These are phyloP conservation scores for Rossbeevera mucosa DNA, from an alignment of 768 basidiomycete species.

Conservation along the genomic window DNA sequence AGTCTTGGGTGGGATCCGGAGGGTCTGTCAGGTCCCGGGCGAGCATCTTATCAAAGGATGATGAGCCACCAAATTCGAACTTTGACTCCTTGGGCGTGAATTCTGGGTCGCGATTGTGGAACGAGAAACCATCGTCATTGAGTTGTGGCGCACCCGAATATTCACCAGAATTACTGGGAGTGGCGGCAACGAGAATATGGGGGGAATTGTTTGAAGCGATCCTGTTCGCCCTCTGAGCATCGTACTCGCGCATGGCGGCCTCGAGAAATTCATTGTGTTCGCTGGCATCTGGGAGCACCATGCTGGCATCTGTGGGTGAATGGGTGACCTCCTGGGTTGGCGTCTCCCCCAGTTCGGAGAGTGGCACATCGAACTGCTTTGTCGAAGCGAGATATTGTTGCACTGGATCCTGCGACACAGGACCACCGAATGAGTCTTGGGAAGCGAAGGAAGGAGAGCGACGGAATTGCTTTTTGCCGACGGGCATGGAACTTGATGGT, in stretches of 20 bases:
- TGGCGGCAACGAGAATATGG: conserved; percentile 46
- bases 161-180: conserved; percentile 43
- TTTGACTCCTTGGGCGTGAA: conserved; percentile 23
- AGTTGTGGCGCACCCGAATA: conserved; percentile 16
- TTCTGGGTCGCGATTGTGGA: conserved; percentile 9
- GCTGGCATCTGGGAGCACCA: conserved; percentile 48
- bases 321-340: conserved; percentile 25
- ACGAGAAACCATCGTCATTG: conserved; percentile 8
- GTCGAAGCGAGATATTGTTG: conserved; percentile 41
- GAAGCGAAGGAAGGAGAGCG: conserved; percentile 41
- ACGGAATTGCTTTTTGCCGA: conserved; percentile 17
- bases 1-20: conserved; percentile 22
- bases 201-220: conserved; percentile 7
- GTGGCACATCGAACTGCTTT: conserved; percentile 52
- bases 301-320: conserved; percentile 39
- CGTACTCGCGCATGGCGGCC: conserved; percentile 24
- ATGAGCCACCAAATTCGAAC: conserved; percentile 38
- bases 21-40: conserved; percentile 29
- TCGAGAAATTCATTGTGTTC: conserved; percentile 26
- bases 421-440: conserved; percentile 61
- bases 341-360: conserved; percentile 48
- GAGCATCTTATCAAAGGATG: conserved; percentile 38
- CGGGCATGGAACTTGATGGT: conserved; percentile 21
- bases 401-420: conserved; percentile 44
- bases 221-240: conserved; percentile 16